Conservation (phyloP, 2,329 filamentous ascomycete species). For the Akanthomyces dipterigenus region DNA sequence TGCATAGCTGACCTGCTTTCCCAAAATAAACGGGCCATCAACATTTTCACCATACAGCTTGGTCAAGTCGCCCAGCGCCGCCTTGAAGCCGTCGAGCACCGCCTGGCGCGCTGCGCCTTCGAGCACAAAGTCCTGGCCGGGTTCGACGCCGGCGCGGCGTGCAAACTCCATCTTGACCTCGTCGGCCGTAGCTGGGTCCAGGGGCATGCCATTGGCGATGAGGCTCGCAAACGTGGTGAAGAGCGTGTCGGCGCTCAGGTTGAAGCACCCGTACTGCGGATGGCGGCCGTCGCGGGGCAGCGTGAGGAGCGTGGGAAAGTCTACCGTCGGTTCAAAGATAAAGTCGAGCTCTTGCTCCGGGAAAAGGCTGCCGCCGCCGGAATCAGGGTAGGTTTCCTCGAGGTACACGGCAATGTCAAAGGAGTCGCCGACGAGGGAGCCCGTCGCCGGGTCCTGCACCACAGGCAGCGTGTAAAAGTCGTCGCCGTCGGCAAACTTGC, state of each 20-base stretch:
- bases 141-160: slow-evolving; percentile 35
- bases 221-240: slow-evolving; percentile 43
- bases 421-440: slow-evolving; percentile 47
- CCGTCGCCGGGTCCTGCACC: slow-evolving; percentile 38
- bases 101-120: slow-evolving; percentile 32
- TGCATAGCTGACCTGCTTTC: slow-evolving; percentile 39
- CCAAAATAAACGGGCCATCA: slow-evolving; percentile 43
- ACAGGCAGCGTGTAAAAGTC: slow-evolving; percentile 57
- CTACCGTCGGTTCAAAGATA: slow-evolving; percentile 17
- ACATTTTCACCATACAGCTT: slow-evolving; percentile 31
- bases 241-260: slow-evolving; percentile 45
- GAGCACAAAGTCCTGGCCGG: slow-evolving; percentile 38
- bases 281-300: slow-evolving; percentile 21
- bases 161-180: slow-evolving; percentile 39
- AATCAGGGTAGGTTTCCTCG: slow-evolving; percentile 41
- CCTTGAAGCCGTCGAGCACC: slow-evolving; percentile 32
- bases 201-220: slow-evolving; percentile 34
- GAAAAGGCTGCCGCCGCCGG: slow-evolving; percentile 42
- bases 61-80: slow-evolving; percentile 34
- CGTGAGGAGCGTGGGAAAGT: slow-evolving; percentile 32
- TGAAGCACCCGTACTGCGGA: slow-evolving; percentile 42
- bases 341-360: slow-evolving; percentile 36
- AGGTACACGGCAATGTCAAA: slow-evolving; percentile 60
- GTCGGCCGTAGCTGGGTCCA: slow-evolving; percentile 43
- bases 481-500: slow-evolving; percentile 48